Evolutionary conservation across 1,284 basidiomycete species (phyloP), one percentile per base, ranked within the genome.

Genomic region (Leccinum brunneo-olivaceum): DNA sequence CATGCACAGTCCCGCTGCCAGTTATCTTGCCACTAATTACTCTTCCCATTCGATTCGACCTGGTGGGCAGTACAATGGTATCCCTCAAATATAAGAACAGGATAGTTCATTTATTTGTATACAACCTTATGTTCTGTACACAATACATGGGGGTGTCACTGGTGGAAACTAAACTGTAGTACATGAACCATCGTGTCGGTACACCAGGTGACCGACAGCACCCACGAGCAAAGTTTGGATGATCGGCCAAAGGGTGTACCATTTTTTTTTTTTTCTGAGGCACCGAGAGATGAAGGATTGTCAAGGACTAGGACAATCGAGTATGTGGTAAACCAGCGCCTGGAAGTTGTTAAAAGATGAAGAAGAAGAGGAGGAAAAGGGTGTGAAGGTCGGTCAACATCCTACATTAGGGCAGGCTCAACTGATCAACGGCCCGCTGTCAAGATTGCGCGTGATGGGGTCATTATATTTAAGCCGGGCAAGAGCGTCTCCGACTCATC

Each of bases 281-380:
- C 72, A 57, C 60, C 64, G 53, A 52, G 59, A 60, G 73, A 77
- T 78, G 73, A 70, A 72, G 61, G 71, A 70, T 63, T 70, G 70
- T 56, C 61, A 56, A 45, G 36, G 25, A 47, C 46, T 48, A 30
- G 47, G 61, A 67, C 70, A 71, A 65, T 59, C 72, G 58, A 71
- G 66, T 74, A 77, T 80, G 75, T 80, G 74, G 74, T 73, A 71
- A 53, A 53, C 62, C 50, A 62, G 68, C 58, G 66, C 73, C 79
- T 71, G 63, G 49, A 66, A 69, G 68, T 76, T 78, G 78, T 79
- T 79, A 79, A 79, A 79, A 77, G 73, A 79, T 76, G 67, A 55
- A 56, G 50, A 62, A 54, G 8, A 11, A 54, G 55, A 56, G 50
- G 61, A 54, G 8, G 24, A 54, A 41, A 28, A 44, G n/a, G 39